Conservation (phyloP, 176 grass and related monocot genomes). For the Aegilops longissima region DNA sequence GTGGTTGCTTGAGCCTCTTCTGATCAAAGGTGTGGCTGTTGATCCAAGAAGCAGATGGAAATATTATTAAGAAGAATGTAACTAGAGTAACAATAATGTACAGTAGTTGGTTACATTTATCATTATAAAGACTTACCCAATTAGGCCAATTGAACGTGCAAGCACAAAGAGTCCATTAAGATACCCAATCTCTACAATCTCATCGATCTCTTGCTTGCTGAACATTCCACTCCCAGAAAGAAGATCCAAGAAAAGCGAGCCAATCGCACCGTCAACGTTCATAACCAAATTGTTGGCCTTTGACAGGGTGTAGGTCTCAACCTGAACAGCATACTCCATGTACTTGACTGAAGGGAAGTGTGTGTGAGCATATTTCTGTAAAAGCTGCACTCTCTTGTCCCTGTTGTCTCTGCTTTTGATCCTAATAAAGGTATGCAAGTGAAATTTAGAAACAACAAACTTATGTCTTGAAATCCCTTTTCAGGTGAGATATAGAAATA, state of each 20-base stretch:
- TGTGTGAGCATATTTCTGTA: conserved; percentile 94
- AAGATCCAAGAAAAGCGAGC: conserved; percentile 97
- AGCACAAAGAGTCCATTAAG: conserved; percentile 97
- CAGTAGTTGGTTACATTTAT: background rate
- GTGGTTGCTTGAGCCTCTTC: conserved; percentile 95
- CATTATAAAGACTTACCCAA: conserved; percentile 56
- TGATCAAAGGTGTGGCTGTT: conserved; percentile 93
- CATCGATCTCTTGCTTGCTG: conserved; percentile 89
- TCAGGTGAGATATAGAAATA: background rate
- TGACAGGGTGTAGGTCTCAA: conserved; percentile 90
- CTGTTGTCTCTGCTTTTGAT: conserved; percentile 99
- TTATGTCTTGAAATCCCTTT: background rate
- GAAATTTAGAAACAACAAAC: background rate
- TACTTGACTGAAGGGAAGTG: conserved; percentile 94
- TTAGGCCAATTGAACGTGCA: conserved; percentile 91
- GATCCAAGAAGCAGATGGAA: conserved; percentile 13
- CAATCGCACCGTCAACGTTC: conserved; percentile 85
- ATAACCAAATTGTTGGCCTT: conserved; percentile 91
- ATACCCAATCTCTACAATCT: conserved; percentile 94
- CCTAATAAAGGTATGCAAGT: conserved; percentile 34
- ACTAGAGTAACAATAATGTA: background rate
- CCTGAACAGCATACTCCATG: conserved; percentile 90
- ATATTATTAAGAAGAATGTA: background rate
- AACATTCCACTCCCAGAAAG: conserved; percentile 98
- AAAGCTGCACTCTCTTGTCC: conserved; percentile 95